Evolutionary conservation across 768 basidiomycete species (phyloP).

Genomic region (Boletus eberwhitei): DNA sequence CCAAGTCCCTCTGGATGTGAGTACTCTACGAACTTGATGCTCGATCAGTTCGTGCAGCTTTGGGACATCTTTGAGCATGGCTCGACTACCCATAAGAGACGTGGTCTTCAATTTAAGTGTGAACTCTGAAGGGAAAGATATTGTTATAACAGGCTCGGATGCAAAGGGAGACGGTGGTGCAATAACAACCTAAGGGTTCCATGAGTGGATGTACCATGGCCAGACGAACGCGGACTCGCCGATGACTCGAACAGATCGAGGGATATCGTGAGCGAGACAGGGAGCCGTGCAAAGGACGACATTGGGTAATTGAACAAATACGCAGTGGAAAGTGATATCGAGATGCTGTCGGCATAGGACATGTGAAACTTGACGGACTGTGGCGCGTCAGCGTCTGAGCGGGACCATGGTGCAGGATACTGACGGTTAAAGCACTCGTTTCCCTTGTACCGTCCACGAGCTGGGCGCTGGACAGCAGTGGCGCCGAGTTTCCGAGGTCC

Average conservation of each 20-base stretch:
- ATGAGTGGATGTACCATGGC: background rate
- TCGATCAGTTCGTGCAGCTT: slow-evolving; percentile 95
- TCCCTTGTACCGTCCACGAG: slow-evolving; percentile 28
- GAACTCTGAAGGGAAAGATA: slow-evolving; percentile 83
- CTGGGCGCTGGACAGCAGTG: slow-evolving; percentile 69
- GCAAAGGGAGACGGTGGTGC: slow-evolving; percentile 56
- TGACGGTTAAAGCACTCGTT: slow-evolving; percentile 29
- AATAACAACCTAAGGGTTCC: slow-evolving; percentile 50
- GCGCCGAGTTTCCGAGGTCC: slow-evolving; percentile 78
- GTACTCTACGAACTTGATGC: slow-evolving; percentile 69
- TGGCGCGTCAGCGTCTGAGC: slow-evolving; percentile 15
- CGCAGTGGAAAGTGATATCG: slow-evolving; percentile 78
- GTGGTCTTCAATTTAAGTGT: slow-evolving; percentile 82
- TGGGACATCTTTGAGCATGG: slow-evolving; percentile 96
- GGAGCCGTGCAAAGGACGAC: slow-evolving; percentile 77
- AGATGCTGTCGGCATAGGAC: slow-evolving; percentile 78
- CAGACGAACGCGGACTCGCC: slow-evolving; percentile 37
- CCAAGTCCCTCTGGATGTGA: slow-evolving; percentile 61
- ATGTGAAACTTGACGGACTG: slow-evolving; percentile 84
- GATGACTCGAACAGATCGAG: slow-evolving; percentile 70
- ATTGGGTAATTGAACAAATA: slow-evolving; percentile 84
- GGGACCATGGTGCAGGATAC: slow-evolving; percentile 5
- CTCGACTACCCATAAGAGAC: slow-evolving; percentile 91
- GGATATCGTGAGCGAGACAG: slow-evolving; percentile 76
- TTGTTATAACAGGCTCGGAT: slow-evolving; percentile 55